Percentiles rank a stretch among this genome's conserved stretches.
Evolutionary conservation across 805 yeast species (phyloP).

Genomic region (Wickerhamiella qilinensis): DNA sequence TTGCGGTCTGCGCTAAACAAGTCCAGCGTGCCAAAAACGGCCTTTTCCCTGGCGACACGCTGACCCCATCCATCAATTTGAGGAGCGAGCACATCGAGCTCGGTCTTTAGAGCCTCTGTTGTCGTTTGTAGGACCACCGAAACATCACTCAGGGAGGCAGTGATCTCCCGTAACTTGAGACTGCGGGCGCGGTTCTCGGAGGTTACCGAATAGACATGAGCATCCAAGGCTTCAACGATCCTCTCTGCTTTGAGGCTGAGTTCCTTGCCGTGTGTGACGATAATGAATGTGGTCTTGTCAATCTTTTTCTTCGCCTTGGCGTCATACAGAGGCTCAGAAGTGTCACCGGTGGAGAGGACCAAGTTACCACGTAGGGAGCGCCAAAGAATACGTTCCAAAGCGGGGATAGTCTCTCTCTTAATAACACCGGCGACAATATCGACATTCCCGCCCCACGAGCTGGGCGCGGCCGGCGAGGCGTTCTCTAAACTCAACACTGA

Average conservation of each 20-base stretch:
- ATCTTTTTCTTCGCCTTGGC: slow-evolving; percentile 37
- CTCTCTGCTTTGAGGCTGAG: slow-evolving; percentile 57
- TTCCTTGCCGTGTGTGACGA: slow-evolving; percentile 79
- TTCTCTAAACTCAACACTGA: slow-evolving; percentile 17
- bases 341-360: slow-evolving; percentile 56
- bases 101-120: slow-evolving; percentile 54
- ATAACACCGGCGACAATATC: slow-evolving; percentile 65
- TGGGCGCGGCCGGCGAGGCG: slow-evolving; percentile 22
- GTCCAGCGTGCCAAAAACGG: slow-evolving; percentile 64
- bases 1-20: slow-evolving; percentile 63
- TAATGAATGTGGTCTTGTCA: slow-evolving; percentile 68
- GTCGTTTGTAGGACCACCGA: slow-evolving; percentile 49
- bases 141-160: slow-evolving; percentile 35
- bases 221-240: slow-evolving; percentile 83
- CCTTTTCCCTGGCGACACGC: slow-evolving; percentile 59
- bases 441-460: slow-evolving; percentile 25
- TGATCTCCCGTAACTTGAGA: slow-evolving; percentile 26
- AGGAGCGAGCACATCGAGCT: slow-evolving; percentile 60
- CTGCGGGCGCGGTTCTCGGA: slow-evolving; percentile 21
- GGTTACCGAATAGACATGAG: slow-evolving; percentile 52
- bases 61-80: slow-evolving; percentile 64
- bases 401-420: slow-evolving; percentile 47
- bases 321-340: slow-evolving; percentile 54
- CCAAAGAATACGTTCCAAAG: slow-evolving; percentile 76
- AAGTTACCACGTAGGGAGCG: slow-evolving; percentile 86